phyloP scores from a whole-genome alignment of 2,329 filamentous ascomycete genomes.

The Emergomyces africanus region DNA sequence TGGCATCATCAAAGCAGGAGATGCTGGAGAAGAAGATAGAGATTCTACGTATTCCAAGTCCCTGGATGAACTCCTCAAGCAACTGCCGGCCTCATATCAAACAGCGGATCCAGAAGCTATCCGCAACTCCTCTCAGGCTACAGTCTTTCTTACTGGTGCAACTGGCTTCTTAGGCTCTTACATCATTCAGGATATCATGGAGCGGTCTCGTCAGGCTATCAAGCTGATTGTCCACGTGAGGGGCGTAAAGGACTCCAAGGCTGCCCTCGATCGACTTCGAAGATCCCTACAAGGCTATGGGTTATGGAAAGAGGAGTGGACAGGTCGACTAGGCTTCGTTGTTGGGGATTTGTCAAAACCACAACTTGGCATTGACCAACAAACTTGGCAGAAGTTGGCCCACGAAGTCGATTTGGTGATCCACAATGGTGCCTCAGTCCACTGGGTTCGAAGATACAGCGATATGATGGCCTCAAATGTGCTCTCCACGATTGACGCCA shows the following conservation, averaged over 20 bases:
- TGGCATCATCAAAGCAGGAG: conserved; percentile 24
- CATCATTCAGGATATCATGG: conserved; percentile 61
- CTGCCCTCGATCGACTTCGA: conserved; percentile 52
- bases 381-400: conserved; percentile 51
- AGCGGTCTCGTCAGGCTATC: conserved; percentile 40
- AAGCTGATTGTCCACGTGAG: conserved; percentile 67
- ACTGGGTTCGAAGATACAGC: conserved; percentile 72
- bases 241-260: conserved; percentile 44
- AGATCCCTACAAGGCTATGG: conserved; percentile 63
- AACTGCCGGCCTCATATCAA: conserved; percentile 36
- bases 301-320: conserved; percentile 53
- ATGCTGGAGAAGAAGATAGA: conserved; percentile 36
- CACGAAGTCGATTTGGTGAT: conserved; percentile 59
- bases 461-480: conserved; percentile 65
- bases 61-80: conserved; percentile 33
- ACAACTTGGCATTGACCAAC: conserved; percentile 56
- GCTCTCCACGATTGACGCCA: conserved; percentile 60
- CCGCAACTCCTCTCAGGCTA: conserved; percentile 26
- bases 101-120: conserved; percentile 16
- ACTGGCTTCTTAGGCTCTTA: conserved; percentile 84
- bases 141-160: conserved; percentile 73
- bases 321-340: conserved; percentile 50
- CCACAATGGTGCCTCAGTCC: conserved; percentile 67
- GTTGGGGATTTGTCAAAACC: conserved; percentile 62
- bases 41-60: conserved; percentile 41